Base-by-base conservation (phyloP, 116 monocot genomes). In the Iris pallida region DNA sequence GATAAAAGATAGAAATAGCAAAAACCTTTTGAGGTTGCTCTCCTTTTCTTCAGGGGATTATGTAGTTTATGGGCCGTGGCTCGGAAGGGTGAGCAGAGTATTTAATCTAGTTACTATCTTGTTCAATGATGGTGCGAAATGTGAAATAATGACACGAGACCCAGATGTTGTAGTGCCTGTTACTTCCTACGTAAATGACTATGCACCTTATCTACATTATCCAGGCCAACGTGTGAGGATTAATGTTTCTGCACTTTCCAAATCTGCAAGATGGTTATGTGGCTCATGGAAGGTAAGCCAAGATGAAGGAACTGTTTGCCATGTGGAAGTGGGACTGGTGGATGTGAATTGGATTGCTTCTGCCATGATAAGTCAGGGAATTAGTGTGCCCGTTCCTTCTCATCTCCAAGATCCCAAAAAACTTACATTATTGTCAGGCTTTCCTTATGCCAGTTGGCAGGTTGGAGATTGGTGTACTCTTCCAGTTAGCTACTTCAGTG, bases 401-500 rank as follows among this genome's bases (percentile, higher is more conserved):
- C n/a, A 16, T 66, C 60, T 78, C 7, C 84, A 87, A 59, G 69
- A 82, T 63, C 82, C 82, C 55, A 79, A 70, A 44, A 65, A 63
- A 10, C 72, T 91, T 20, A 82, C 87, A 46, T 49, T 80, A 62
- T 74, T 91, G 64, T 78, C 82, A 20, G 85, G 79, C 48, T 85
- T 80, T 66, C 49, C 56, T 16, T 61, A 87, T 60, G 73, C 84
- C 45, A 82, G 70, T 61, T 91, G 91, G 91, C 87, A 91, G 70
- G 55, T 87, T 58, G 91, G 91, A 53, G 91, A 91, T 62, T 91
- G 87, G 82, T 91, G 91, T 70, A 80, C 60, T 8, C 79, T 91
- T 76, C 74, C 74, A 59, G 52, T 41, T 17, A 75, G 81, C 55
- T 54, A 73, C 55, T 69, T 66, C 11, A 49, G 17, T 63, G 70